Evolutionary conservation across 2,329 filamentous ascomycete species (phyloP).

Genomic region (Phialophora tarda): DNA sequence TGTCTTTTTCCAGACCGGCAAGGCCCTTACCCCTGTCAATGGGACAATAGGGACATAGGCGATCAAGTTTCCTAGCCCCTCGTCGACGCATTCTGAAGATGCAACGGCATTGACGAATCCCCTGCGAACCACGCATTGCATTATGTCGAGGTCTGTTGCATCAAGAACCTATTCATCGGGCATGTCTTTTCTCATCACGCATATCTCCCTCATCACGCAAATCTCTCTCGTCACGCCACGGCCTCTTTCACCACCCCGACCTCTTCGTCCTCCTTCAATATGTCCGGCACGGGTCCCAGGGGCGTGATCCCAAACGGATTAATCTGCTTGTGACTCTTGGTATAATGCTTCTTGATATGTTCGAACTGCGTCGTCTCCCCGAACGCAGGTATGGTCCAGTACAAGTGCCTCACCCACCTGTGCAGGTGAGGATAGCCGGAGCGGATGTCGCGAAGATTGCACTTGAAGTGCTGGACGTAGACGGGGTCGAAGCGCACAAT

Average conservation of each 20-base stretch:
- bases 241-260: conserved; percentile 61
- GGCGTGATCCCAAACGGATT: conserved; percentile 77
- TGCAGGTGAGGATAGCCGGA: conserved; percentile 82
- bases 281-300: conserved; percentile 80
- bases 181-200: background rate
- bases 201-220: background rate
- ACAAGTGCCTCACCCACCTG: conserved; percentile 79
- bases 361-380: conserved; percentile 84
- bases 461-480: conserved; percentile 83
- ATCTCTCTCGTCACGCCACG: background rate
- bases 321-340: conserved; percentile 69
- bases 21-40: too few species aligned
- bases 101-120: too few species aligned
- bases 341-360: conserved; percentile 87
- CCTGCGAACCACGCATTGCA: too few species aligned
- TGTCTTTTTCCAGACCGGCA: too few species aligned
- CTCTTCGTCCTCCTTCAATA: conserved; percentile 78
- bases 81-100: too few species aligned
- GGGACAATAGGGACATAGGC: too few species aligned
- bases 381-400: conserved; percentile 83
- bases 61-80: too few species aligned
- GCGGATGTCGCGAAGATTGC: conserved; percentile 83
- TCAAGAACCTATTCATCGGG: too few species aligned
- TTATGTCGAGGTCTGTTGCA: too few species aligned
- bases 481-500: conserved; percentile 75